A percentile compares a stretch with the other conserved stretches of the same genome.
Evolutionary conservation across 139 green algal genomes (phyloP).

Genomic region (Deuterostichococcus epilithicus): DNA sequence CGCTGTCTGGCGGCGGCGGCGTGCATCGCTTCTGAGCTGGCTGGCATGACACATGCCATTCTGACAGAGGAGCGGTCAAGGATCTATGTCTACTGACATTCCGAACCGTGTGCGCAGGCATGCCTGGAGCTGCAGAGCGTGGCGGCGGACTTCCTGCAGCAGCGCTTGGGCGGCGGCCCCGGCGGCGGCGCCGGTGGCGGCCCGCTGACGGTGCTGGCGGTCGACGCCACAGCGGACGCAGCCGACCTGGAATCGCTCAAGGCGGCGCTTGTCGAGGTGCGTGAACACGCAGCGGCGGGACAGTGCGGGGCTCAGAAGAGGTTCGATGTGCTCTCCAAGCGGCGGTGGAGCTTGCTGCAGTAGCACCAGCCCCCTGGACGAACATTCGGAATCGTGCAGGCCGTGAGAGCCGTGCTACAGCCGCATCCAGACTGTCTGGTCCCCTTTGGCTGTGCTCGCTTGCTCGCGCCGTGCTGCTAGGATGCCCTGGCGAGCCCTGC

Average conservation of each 20-base stretch:
- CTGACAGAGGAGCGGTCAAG: too few species aligned
- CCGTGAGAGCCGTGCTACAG: too few species aligned
- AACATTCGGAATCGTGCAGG: too few species aligned
- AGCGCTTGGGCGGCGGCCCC: background rate
- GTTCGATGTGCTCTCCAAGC: too few species aligned
- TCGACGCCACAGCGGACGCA: conserved; percentile 18
- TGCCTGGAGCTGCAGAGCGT: conserved; percentile 18
- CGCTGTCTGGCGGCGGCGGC: background rate
- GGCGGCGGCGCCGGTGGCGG: background rate
- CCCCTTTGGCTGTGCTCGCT: too few species aligned
- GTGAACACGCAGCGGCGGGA: too few species aligned
- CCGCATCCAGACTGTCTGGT: too few species aligned
- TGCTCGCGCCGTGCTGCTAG: too few species aligned
- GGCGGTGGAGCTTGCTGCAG: too few species aligned
- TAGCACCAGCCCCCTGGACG: too few species aligned
- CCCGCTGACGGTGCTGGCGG: conserved; percentile 5
- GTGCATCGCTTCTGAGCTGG: background rate
- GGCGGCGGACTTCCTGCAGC: conserved; percentile 17
- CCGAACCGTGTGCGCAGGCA: background rate
- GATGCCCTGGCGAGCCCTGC: too few species aligned
- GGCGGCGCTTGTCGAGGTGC: conserved; percentile 5
- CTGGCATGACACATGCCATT: background rate
- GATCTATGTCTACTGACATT: background rate
- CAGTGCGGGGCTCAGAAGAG: too few species aligned
- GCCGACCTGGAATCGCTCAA: conserved; percentile 4